phyloP scores from a whole-genome alignment of 2,329 filamentous ascomycete genomes.

The Thielaviopsis punctulata region DNA sequence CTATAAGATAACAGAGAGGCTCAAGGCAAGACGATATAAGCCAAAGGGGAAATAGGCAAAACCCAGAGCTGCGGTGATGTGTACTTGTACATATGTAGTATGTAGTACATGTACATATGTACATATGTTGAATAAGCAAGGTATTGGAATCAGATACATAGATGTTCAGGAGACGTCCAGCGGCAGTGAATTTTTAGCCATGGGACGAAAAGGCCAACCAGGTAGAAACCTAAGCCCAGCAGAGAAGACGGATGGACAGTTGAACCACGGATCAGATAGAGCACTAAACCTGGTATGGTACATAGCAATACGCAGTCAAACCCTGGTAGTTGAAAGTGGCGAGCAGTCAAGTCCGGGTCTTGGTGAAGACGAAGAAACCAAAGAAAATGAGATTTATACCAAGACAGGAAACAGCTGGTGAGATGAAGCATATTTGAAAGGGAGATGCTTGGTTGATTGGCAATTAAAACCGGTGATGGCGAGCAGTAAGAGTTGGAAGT shows the following conservation, averaged over 20 bases:
- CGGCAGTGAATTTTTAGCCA: neutral
- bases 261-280: neutral
- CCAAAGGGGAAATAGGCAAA: neutral
- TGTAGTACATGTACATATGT: no score
- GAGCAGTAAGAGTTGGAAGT: neutral
- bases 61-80: neutral
- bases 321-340: neutral
- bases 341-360: neutral
- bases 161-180: neutral
- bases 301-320: no score
- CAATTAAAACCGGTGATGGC: neutral
- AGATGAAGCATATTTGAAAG: neutral
- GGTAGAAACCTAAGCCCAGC: neutral
- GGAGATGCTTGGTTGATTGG: neutral
- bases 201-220: neutral
- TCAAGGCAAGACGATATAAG: neutral
- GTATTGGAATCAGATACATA: no score
- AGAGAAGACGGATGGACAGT: neutral
- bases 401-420: neutral
- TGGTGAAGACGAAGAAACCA: neutral
- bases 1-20: neutral
- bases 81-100: no score
- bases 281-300: neutral
- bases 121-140: neutral
- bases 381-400: neutral